Evolutionary conservation across 2,329 filamentous ascomycete species (phyloP), one percentile per base, ranked within the genome.

Genomic region (Dothideomycetes sp.): DNA sequence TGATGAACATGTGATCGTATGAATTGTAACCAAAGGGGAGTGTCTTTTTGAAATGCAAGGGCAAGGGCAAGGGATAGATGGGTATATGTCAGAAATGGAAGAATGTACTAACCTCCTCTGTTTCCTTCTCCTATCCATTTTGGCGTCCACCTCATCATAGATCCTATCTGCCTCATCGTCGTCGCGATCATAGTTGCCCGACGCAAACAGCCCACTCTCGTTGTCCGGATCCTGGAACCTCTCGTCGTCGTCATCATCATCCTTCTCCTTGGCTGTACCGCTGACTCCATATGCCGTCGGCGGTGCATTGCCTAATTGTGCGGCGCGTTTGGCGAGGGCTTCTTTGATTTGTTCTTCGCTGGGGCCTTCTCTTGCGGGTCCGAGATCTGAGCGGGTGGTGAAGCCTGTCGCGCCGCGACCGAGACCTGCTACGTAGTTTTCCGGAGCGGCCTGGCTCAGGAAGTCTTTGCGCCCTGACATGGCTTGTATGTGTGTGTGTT

Each of bases 321-420:
- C 84, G 5, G 91, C 89, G 52, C 93, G 81, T 64, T 95, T 95
- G 36, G 88, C 88, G 51, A 98, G 81, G 46, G 86, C 88, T 61
- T 94, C 91, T 62, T 96, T 95, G 65, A 98, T 95, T 65, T 96
- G 89, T 59, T 98, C 91, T 54, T 95, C 89, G 37, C 84, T 94
- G 36, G 91, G 91, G 12, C 91, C 91, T 67, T 95, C 89, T 53
- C 89, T 77, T 43, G 89, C 89, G 37, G 93, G 91, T 42, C 93
- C 91, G 42, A 98, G 72, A 73, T 98, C 91, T 42, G 89, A 96
- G 54, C 93, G 79, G 31, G 91, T 98, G 12, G 91, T 96, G 67
- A 98, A 98, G 45, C 93, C 91, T 5, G 91, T 98, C 16, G 93
- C 93, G 65, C 91, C 91, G 72, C 93, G 84, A 64, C 91, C 91